phyloP scores from a whole-genome alignment of 805 yeast species.

The Monosporozyma servazzii region DNA sequence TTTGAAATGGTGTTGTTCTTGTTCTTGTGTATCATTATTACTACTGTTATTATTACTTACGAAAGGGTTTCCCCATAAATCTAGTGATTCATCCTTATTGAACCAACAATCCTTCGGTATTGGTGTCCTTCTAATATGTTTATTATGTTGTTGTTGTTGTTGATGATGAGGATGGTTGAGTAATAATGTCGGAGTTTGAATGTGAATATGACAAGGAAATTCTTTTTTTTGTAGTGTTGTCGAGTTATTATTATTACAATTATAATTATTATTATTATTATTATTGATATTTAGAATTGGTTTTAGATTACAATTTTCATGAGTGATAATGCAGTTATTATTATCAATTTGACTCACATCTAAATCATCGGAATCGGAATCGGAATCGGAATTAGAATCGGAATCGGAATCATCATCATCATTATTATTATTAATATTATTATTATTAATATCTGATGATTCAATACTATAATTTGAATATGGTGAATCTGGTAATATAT shows the following conservation, averaged over 20 bases:
- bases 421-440: slow-evolving; percentile 5
- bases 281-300: slow-evolving; percentile 1
- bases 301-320: not conserved
- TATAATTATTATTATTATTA: not conserved
- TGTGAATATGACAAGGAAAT: slow-evolving; percentile 6
- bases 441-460: slow-evolving; percentile 1
- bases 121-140: slow-evolving; percentile 9
- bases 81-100: not conserved
- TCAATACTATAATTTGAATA: slow-evolving; percentile 2
- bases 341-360: not conserved
- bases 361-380: slow-evolving; percentile 6
- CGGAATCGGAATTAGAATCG: slow-evolving; percentile 4
- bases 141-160: slow-evolving; percentile 4
- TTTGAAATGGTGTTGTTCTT: not conserved
- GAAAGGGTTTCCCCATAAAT: not conserved
- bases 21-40: not conserved
- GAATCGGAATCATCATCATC: slow-evolving; percentile 7
- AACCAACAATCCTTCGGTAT: slow-evolving; percentile 5
- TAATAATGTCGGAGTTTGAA: slow-evolving; percentile 6
- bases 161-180: not conserved
- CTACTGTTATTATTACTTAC: not conserved
- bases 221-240: not conserved
- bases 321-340: not conserved
- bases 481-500: slow-evolving; percentile 2
- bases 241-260: not conserved